Base-by-base conservation (phyloP, 2,329 filamentous ascomycete species). In the Calcarisporium arbuscula region DNA sequence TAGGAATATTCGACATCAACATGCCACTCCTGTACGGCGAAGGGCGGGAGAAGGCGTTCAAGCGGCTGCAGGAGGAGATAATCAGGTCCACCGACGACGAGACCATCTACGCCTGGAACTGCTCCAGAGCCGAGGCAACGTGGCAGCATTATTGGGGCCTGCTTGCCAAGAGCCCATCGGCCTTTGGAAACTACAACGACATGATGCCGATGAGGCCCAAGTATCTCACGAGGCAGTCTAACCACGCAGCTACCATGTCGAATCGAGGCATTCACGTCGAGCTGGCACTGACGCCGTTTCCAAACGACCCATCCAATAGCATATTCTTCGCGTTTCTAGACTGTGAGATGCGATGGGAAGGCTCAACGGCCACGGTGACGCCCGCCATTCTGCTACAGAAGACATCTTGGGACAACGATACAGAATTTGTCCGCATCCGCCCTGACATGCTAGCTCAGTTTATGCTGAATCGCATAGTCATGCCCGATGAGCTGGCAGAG, bases 1-100 rank as follows among this genome's bases (percentile, higher is more conserved):
- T 58, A 5, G 56, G 53, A 5, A 42, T 58, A 8, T 57, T 59
- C 30, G 43, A 52, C 32, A 55, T 59, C 26, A 50, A 54, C 26
- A 59, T 59, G 49, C 50, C 55, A 5, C 36, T 59, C 6, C 42
- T 59, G 0, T 58, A 57, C 11, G 54, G 54, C 4, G 54, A 59
- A 30, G 56, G 54, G 1, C 44, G 39, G 18, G 34, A 19, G 16
- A 52, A 54, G 16, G 50, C 51, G 2, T 53, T 54, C 37, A 50
- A 44, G 22, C 32, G 51, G 7, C 30, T 54, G 2, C 51, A 54
- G 20, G 46, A 52, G n/a, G 51, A 53, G 23, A 52, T 54, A 7
- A 48, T 54, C 6, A 49, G 44, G 17, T 52, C 51, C 5, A 51
- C 47, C 2, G 45, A 48, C 9, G 51, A 56, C 19, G 51, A 54